These are phyloP conservation scores for Petunia hybrid DNA, from an alignment of 305 asterid genomes.

Conservation along the genomic window DNA sequence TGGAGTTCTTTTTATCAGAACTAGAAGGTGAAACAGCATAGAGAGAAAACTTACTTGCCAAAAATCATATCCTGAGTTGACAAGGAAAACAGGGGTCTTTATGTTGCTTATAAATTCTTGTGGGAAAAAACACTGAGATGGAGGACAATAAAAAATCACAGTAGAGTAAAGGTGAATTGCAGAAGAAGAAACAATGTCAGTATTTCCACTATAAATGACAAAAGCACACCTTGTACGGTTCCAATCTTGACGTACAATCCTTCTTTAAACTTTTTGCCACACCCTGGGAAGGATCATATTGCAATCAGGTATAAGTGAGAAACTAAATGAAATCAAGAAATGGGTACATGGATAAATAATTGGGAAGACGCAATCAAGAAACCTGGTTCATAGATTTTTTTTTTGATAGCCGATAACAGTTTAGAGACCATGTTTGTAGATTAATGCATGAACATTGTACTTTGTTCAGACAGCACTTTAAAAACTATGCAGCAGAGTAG, in stretches of 20 bases:
- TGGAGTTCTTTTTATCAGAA: background rate
- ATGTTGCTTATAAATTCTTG: slow-evolving; percentile 72
- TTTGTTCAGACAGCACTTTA: background rate
- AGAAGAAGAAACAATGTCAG: slow-evolving; percentile 32
- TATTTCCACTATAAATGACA: background rate
- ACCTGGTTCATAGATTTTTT: background rate
- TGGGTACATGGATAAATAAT: background rate
- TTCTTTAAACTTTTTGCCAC: slow-evolving; percentile 68
- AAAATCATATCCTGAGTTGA: slow-evolving; percentile 88
- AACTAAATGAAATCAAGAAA: slow-evolving; percentile 22
- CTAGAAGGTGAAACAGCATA: slow-evolving; percentile 8
- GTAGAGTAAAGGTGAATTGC: slow-evolving; percentile 33
- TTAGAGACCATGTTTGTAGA: background rate
- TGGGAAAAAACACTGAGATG: slow-evolving; percentile 86
- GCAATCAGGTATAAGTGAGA: background rate
- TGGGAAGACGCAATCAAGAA: background rate
- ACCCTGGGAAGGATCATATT: slow-evolving; percentile 52
- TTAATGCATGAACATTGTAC: slow-evolving; percentile 12
- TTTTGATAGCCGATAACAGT: too few species aligned
- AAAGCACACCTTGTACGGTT: slow-evolving; percentile 70
- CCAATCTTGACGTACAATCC: slow-evolving; percentile 73
- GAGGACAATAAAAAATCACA: slow-evolving; percentile 25
- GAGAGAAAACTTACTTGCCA: slow-evolving; percentile 74
- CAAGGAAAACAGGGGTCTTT: slow-evolving; percentile 85
- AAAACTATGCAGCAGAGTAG: background rate